Evolutionary conservation across 768 basidiomycete species (phyloP), one percentile per base, ranked within the genome.

Genomic region (Lactarius quietus): DNA sequence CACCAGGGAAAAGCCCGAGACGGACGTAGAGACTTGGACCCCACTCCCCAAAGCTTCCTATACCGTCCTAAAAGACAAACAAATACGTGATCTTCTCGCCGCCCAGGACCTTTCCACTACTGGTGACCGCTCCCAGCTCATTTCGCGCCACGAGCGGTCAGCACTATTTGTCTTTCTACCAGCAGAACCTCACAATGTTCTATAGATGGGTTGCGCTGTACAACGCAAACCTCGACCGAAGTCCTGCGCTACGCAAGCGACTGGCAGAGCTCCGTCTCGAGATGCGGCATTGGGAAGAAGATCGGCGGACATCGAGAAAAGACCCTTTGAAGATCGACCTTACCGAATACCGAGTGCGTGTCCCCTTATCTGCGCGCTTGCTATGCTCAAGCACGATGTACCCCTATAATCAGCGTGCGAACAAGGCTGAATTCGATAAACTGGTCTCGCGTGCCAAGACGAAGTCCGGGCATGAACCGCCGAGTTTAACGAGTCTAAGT

Each of bases 191-290:
- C 20, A 31, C 59, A n/a, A 43, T 43, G 14, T 36, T 26, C 10
- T 9, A 3, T 28, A 73, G 72, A 26, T 74, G 72, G 71, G 63
- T 73, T 23, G 59, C 63, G 5, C 28, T 73, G 29, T 73, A 72
- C 58, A 74, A 74, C 60, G 70, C 73, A n/a, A 74, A 74, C 57
- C 61, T 71, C 38, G 73, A 74, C 53, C 68, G 66, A 28, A 59
- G 41, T 29, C 57, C 61, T 10, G 33, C 60, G 26, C 62, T 65
- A 15, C 69, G 66, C 6, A 69, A 66, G 29, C 57, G 64, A 9
- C 28, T 36, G 1, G 43, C 55, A 9, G 67, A 69, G 17, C 68
- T 72, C 17, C 67, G 68, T 9, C 51, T 57, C 12, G 71, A 72
- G 15, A 45, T 72, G 53, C 57, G 64, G 28, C 57, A 57, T 45